phyloP scores from a whole-genome alignment of 2,329 filamentous ascomycete species.

The Pestalotiopsis sp. region DNA sequence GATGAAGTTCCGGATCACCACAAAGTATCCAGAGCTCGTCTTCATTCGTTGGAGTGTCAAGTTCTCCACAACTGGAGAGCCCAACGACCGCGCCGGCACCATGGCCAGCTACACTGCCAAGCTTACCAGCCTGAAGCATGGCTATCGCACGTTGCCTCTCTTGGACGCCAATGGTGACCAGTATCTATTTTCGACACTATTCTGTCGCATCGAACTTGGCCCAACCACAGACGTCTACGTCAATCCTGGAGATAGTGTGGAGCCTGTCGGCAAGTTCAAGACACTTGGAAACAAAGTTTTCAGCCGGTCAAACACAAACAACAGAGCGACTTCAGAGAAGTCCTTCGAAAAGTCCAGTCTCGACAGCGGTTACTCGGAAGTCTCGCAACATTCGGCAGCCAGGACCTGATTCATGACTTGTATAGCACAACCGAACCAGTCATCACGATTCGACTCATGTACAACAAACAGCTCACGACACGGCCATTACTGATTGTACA shows the following conservation, averaged over 20 bases:
- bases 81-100: slow-evolving; percentile 62
- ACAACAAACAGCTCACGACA: slow-evolving; percentile 19
- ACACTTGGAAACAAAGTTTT: slow-evolving; percentile 59
- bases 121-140: slow-evolving; percentile 83
- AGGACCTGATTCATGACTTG: slow-evolving; percentile 9
- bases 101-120: slow-evolving; percentile 93
- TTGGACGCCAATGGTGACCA: slow-evolving; percentile 87
- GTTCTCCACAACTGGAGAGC: slow-evolving; percentile 76
- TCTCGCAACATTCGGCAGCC: slow-evolving; percentile 16
- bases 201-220: slow-evolving; percentile 78
- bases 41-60: slow-evolving; percentile 93
- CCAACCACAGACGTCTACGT: slow-evolving; percentile 58
- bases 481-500: slow-evolving; percentile 16
- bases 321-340: slow-evolving; percentile 12
- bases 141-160: slow-evolving; percentile 88
- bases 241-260: slow-evolving; percentile 38
- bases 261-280: slow-evolving; percentile 55
- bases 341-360: slow-evolving; percentile 43
- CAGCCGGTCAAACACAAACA: slow-evolving; percentile 48
- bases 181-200: slow-evolving; percentile 91
- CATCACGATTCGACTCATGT: slow-evolving; percentile 15
- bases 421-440: background rate
- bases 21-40: slow-evolving; percentile 90
- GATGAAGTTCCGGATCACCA: slow-evolving; percentile 80
- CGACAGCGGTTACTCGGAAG: slow-evolving; percentile 36